Evolutionary conservation across 345 rosid genomes (phyloP), one percentile per base, ranked within the genome.

Genomic region (Eucalyptus polyanthemos): DNA sequence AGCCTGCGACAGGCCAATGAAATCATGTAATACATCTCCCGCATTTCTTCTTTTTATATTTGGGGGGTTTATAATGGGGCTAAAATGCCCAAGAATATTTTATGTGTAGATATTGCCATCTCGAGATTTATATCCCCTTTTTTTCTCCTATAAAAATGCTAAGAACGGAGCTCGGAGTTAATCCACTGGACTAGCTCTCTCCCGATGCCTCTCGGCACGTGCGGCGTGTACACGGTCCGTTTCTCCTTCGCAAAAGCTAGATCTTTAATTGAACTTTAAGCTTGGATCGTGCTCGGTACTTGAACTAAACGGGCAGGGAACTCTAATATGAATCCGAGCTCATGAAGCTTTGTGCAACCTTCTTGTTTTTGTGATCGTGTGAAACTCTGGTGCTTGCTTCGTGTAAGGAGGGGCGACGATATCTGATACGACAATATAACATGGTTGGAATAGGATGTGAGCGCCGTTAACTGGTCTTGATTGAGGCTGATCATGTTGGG

Each of bases 401-500:
- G 15, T 37, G 29, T 21, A 11, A 40, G 2, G 14, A 13, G 44
- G 11, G 27, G 47, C 2, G 14, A 19, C 27, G 12, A 11, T 37
- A 11, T 21, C 3, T 2, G 15, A 37, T 42, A 3, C 2, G 8
- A 76, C 8, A 11, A 4, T 44, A 76, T 40, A 69, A 34, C 40
- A 17, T 17, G 8, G 34, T 69, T 69, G 12, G 14, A 69, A 17
- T 6, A 2, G 1, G 3, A n/a, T 11, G 21, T 6, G 24, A 31
- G 0, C 5, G 1, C 4, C 3, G 5, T 21, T 40, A 76, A 3
- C 9, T 11, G 13, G 29, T 37, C 5, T 11, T 2, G 14, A 19
- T 76, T 6, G 6, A 76, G 47, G 14, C 24, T 11, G 7, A 76
- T 76, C 9, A 4, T 37, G 27, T 21, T 11, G 5, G 45, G 24